These are phyloP conservation scores for Fragilariopsis cylindrus DNA, from an alignment of 108 stramenopile species.

Conservation along the genomic window DNA sequence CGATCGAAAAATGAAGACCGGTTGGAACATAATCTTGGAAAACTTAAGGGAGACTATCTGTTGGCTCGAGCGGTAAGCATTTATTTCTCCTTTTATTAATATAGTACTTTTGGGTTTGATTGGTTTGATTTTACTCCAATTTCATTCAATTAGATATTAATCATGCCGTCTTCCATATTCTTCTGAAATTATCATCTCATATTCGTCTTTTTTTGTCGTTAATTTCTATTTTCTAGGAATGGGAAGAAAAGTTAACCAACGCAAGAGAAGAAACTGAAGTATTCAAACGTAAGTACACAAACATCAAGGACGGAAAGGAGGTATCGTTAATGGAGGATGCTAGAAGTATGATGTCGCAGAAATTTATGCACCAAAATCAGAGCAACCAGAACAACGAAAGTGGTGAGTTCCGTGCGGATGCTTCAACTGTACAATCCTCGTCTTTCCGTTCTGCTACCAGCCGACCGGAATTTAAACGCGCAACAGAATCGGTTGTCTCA, in stretches of 20 bases:
- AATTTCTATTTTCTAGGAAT: conserved; percentile 44
- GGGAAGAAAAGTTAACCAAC: conserved; percentile 60
- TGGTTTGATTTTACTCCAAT: not conserved
- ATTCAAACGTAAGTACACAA: conserved; percentile 47
- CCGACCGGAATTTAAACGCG: conserved; percentile 6
- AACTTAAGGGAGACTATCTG: conserved; percentile 83
- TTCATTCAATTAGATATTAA: not conserved
- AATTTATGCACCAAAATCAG: conserved; percentile 9
- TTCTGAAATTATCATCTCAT: conserved; percentile 11
- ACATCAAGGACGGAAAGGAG: conserved; percentile 30
- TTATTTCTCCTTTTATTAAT: not conserved
- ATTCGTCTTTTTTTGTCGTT: conserved; percentile 4
- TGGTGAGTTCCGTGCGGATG: too few relatives aligned
- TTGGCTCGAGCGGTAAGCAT: conserved; percentile 74
- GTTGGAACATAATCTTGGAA: conserved; percentile 76
- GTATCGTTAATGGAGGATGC: conserved; percentile 46
- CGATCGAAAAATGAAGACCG: conserved; percentile 63
- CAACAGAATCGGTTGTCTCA: conserved; percentile 51
- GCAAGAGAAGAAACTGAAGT: conserved; percentile 40
- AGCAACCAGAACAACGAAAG: not conserved
- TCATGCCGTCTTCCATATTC: not conserved
- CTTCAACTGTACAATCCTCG: not conserved
- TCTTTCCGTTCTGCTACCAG: conserved; percentile 12
- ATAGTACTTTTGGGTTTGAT: not conserved
- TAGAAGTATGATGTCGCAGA: conserved; percentile 24